These are phyloP conservation scores for Torrubiellomyces zombiae DNA, from an alignment of 2,329 filamentous ascomycete species.

Conservation along the genomic window DNA sequence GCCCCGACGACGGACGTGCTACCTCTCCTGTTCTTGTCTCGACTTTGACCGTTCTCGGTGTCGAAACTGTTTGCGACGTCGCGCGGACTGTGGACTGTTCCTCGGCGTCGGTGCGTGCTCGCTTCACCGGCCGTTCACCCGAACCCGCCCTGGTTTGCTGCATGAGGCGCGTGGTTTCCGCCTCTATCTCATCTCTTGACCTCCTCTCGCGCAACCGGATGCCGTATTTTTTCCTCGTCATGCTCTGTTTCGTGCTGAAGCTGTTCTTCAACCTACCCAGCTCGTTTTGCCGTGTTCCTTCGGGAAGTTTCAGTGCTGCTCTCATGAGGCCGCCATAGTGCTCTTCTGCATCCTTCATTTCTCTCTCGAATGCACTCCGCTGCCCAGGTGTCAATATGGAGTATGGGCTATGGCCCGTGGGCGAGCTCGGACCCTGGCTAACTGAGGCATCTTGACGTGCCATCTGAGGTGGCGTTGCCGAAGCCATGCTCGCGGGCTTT, in stretches of 20 bases:
- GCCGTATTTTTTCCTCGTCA: conserved; percentile 41
- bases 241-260: conserved; percentile 38
- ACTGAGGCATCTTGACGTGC: too few relatives aligned
- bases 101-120: conserved; percentile 6
- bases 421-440: conserved; percentile 3
- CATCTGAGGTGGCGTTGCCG: conserved; percentile 1
- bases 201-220: conserved; percentile 34
- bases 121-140: conserved; percentile 8
- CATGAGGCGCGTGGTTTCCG: conserved; percentile 22
- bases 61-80: too few relatives aligned
- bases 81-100: conserved; percentile 3
- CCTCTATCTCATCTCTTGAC: conserved; percentile 27
- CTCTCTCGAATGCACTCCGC: conserved; percentile 9
- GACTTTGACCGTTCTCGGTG: too few relatives aligned
- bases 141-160: neutral
- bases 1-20: too few relatives aligned
- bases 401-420: conserved; percentile 23
- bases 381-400: conserved; percentile 20
- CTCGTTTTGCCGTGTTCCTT: conserved; percentile 15
- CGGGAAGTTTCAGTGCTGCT: conserved; percentile 20
- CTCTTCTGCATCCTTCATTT: conserved; percentile 14
- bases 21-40: too few relatives aligned
- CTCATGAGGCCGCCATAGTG: conserved; percentile 24
- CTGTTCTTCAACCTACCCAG: conserved; percentile 31
- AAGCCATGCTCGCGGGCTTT: too few relatives aligned